These are phyloP conservation scores for Coccomyxa sp. DNA, from an alignment of 139 green algal genomes.

Conservation along the genomic window DNA sequence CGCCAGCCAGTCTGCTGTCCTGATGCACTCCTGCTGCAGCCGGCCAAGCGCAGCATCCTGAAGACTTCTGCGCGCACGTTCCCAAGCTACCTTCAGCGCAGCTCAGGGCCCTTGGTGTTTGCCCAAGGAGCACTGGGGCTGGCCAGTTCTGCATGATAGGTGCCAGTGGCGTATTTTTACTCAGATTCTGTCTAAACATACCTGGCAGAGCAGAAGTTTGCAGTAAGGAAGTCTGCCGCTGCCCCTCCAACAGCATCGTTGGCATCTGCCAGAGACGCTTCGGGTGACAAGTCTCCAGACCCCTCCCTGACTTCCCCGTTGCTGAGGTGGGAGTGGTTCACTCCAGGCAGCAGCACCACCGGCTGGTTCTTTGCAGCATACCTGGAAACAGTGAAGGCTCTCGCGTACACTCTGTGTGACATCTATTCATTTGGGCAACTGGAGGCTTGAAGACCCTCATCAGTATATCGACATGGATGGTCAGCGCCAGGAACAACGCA, in stretches of 20 bases:
- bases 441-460: no score
- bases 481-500: no score
- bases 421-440: no score
- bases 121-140: no score
- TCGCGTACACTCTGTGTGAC: no score
- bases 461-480: no score
- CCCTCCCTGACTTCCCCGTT: not conserved
- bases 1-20: not conserved
- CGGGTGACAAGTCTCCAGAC: not conserved
- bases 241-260: not conserved
- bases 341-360: not conserved
- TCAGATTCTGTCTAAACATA: not conserved
- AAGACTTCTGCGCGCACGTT: no score
- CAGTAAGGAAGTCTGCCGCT: not conserved
- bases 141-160: no score
- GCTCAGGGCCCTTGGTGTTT: no score
- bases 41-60: not conserved
- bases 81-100: no score
- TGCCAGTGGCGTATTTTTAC: no score
- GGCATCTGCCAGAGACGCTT: not conserved
- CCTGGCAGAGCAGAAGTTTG: not conserved
- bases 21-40: not conserved
- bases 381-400: no score
- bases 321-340: not conserved
- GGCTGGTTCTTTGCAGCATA: not conserved